Conservation (phyloP, 23 red algal species). For the Gracilaria caudata region DNA sequence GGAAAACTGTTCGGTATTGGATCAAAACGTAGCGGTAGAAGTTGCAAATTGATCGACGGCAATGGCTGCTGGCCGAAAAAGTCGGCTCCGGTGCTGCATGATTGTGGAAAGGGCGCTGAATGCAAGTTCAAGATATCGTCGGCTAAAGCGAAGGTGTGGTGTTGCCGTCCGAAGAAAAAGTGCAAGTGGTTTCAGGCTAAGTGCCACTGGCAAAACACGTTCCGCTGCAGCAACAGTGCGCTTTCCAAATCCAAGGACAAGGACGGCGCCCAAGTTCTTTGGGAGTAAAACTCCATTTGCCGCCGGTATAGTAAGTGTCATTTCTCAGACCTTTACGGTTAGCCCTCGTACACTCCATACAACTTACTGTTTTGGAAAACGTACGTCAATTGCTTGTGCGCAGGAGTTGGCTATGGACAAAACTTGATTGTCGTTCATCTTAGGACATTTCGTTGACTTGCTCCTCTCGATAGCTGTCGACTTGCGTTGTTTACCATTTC, state of each 20-base stretch:
- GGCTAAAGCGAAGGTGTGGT: slow-evolving; percentile 36
- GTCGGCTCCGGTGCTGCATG: neutral
- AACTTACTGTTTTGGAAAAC: too few relatives aligned
- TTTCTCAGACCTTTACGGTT: too few relatives aligned
- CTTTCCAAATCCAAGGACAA: slow-evolving; percentile 23
- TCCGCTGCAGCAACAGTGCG: slow-evolving; percentile 25
- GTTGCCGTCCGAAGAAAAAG: neutral
- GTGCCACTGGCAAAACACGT: neutral
- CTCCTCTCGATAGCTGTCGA: neutral
- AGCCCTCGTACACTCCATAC: too few relatives aligned
- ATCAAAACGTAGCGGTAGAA: slow-evolving; percentile 10
- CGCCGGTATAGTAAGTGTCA: too few relatives aligned
- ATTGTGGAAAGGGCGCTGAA: slow-evolving; percentile 15
- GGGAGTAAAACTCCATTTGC: too few relatives aligned
- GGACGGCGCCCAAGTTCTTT: slow-evolving; percentile 21
- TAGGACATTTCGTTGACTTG: neutral
- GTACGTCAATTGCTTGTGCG: too few relatives aligned
- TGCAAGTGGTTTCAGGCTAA: slow-evolving; percentile 21
- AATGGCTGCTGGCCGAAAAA: slow-evolving; percentile 7
- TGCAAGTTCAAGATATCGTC: slow-evolving; percentile 12
- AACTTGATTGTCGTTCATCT: too few relatives aligned
- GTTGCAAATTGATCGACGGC: slow-evolving; percentile 24
- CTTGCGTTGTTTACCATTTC: neutral
- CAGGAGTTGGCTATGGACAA: too few relatives aligned
- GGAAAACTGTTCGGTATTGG: slow-evolving; percentile 26